These are phyloP conservation scores for Phytophthora pseudosyringae DNA, from an alignment of 352 stramenopile species.

Conservation along the genomic window DNA sequence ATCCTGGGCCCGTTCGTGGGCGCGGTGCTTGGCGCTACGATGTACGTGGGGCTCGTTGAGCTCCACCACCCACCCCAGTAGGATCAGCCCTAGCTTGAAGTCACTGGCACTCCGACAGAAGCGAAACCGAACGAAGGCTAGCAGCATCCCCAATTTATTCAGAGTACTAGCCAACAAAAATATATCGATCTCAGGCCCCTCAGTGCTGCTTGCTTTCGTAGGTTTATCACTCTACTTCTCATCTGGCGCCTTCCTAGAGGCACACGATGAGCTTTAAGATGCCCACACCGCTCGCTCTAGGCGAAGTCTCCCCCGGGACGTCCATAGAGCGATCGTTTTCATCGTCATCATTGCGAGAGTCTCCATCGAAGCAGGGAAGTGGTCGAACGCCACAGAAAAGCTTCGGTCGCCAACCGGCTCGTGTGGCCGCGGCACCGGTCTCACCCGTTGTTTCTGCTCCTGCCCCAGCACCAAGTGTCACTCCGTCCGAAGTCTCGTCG, in stretches of 20 bases:
- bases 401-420: slow-evolving; percentile 23
- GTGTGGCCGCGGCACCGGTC: slow-evolving; percentile 14
- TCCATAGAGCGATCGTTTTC: slow-evolving; percentile 24
- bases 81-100: not conserved
- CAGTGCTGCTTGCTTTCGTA: not conserved
- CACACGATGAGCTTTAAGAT: slow-evolving; percentile 6
- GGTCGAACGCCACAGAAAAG: slow-evolving; percentile 27
- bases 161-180: slow-evolving; percentile 16
- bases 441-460: slow-evolving; percentile 2
- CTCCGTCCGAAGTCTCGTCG: not conserved
- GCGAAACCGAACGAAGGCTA: slow-evolving; percentile 32
- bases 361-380: slow-evolving; percentile 10
- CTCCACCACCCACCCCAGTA: slow-evolving; percentile 66
- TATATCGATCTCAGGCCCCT: slow-evolving; percentile 13
- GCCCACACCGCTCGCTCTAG: slow-evolving; percentile 3
- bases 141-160: slow-evolving; percentile 25
- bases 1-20: slow-evolving; percentile 77
- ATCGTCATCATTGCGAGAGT: slow-evolving; percentile 20
- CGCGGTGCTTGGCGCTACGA: slow-evolving; percentile 59
- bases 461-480: not conserved
- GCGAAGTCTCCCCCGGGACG: not conserved
- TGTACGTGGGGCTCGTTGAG: slow-evolving; percentile 71
- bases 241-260: not conserved
- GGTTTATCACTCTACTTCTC: not conserved
- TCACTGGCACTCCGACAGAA: not conserved